Evolutionary conservation across 2,329 filamentous ascomycete genomes (phyloP), one percentile per base, ranked within the genome.

Genomic region (Diplodia scrobiculata): DNA sequence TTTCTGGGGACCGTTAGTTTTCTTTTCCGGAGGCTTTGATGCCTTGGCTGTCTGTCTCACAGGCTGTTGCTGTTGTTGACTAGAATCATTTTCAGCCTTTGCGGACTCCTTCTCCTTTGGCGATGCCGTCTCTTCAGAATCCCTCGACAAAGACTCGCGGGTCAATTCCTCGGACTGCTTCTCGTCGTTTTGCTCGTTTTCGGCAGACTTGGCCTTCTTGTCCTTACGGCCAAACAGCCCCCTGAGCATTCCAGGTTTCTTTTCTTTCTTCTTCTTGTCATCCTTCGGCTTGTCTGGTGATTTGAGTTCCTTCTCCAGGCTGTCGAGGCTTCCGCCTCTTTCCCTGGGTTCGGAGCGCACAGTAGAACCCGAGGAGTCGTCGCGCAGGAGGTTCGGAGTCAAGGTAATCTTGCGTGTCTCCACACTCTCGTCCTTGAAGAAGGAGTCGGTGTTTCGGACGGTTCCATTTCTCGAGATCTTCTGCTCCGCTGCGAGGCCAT

Each of bases 341-440:
- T 82, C 79, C 34, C 74, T 75, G 52, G 73, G 71, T 55, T 77
- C 72, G 67, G 74, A 54, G 68, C 68, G 34, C 68, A 71, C 38
- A 4, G 77, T 74, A 27, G 77, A 73, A 13, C 73, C 74, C 66
- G 73, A 82, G 11, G 81, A 81, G 69, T 97, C 93, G 70, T 98
- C 94, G 50, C 94, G 88, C 48, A 98, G 81, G 63, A 99, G 80
- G 71, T 96, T 96, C 1, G 95, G 95, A 3, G 95, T 99, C 52
- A 99, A 85, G 0, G 93, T 96, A 71, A 99, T 98, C 81, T 98
- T 98, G 78, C 96, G 92, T 2, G 95, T 97, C 78, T 98, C 95
- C 45, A 92, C 90, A 36, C 87, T 92, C 73, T 99, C 94, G 73
- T 98, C 95, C 77, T 92, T 96, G 83, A 97, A 97, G 82, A 98